These are phyloP conservation scores for Dactylonectria estremocensis DNA, from an alignment of 2,329 filamentous ascomycete species.

Conservation along the genomic window DNA sequence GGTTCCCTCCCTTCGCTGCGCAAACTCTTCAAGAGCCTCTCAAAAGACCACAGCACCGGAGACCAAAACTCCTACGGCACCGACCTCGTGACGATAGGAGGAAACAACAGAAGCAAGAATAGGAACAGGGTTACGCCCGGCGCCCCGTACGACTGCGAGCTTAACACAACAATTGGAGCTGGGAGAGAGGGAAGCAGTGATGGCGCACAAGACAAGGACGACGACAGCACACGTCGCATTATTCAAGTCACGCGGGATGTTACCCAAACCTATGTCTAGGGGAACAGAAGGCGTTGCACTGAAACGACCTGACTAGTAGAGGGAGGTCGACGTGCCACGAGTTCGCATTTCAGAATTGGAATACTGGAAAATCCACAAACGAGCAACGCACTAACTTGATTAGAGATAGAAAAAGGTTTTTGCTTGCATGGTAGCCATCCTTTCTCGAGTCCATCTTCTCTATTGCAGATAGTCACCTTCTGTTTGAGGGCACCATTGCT, in stretches of 20 bases:
- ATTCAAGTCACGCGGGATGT: constrained; percentile 3
- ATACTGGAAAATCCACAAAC: too few relatives aligned
- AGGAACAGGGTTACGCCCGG: neutral
- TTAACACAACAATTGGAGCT: neutral
- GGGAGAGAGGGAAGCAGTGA: neutral
- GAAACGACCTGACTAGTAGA: too few relatives aligned
- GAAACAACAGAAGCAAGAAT: neutral
- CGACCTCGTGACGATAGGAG: neutral
- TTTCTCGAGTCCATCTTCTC: too few relatives aligned
- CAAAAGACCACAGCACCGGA: neutral
- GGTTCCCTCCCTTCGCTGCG: neutral
- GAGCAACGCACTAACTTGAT: too few relatives aligned
- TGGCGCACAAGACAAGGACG: neutral
- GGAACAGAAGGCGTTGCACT: too few relatives aligned
- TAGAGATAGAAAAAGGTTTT: too few relatives aligned
- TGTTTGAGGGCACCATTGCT: too few relatives aligned
- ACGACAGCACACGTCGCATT: neutral
- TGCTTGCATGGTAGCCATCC: too few relatives aligned
- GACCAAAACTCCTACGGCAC: neutral
- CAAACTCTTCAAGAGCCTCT: neutral
- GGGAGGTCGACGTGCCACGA: too few relatives aligned
- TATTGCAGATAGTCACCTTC: too few relatives aligned
- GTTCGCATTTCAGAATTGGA: too few relatives aligned
- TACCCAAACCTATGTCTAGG: neutral
- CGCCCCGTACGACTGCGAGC: neutral